A percentile compares a stretch with the other conserved stretches of the same genome.
Conservation (phyloP, 139 green algal genomes). For the Penium margaritaceum region DNA sequence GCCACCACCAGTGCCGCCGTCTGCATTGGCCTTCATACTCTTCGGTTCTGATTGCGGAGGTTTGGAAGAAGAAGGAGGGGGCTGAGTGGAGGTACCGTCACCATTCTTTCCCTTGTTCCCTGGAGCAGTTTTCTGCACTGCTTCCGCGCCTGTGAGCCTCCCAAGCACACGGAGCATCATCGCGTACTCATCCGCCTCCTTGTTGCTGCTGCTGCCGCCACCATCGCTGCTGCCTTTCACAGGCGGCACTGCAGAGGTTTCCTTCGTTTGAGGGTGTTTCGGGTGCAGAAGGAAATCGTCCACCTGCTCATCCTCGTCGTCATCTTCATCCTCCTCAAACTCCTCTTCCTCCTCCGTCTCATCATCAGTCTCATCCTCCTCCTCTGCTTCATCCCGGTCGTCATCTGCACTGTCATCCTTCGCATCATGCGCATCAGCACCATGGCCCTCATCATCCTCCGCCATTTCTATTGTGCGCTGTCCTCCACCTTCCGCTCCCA, state of each 20-base stretch:
- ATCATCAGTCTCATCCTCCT: constrained; percentile 7
- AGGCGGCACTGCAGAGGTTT: neutral
- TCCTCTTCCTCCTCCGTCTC: constrained; percentile 22
- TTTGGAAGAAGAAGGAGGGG: neutral
- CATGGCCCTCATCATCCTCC: too few relatives aligned
- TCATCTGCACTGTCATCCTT: constrained; percentile 11
- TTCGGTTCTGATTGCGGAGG: neutral
- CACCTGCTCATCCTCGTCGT: constrained; percentile 23
- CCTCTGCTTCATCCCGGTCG: constrained; percentile 16
- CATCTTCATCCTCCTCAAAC: constrained; percentile 8
- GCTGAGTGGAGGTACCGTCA: neutral
- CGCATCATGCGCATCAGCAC: neutral
- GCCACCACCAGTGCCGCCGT: neutral
- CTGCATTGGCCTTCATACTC: neutral
- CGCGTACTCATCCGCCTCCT: neutral
- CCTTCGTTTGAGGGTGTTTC: neutral
- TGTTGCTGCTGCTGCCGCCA: neutral
- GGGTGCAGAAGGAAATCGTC: neutral
- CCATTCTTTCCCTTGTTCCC: neutral
- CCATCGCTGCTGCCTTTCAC: too few relatives aligned
- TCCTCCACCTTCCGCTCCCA: too few relatives aligned
- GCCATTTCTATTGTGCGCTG: too few relatives aligned
- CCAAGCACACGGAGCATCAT: neutral
- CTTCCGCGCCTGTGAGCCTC: neutral
- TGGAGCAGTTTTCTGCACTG: neutral